Conservation (phyloP, 2,329 filamentous ascomycete species). For the Acarospora socialis region DNA sequence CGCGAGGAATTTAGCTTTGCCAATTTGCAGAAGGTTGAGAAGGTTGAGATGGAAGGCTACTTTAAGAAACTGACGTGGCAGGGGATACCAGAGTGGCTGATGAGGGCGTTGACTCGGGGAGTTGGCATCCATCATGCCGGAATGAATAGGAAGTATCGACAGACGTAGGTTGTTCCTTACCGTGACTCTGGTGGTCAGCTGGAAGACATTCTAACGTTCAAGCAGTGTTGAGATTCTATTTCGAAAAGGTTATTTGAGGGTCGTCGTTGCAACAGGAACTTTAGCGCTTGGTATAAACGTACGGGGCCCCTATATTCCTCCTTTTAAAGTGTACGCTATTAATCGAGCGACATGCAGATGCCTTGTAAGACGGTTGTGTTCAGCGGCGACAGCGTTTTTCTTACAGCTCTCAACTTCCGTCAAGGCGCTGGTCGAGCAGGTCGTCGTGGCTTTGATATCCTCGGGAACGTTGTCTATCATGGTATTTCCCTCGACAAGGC, state of each 20-base stretch:
- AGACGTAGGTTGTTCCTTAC: constrained; percentile 33
- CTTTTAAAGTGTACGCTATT: no score
- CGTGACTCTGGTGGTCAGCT: not conserved
- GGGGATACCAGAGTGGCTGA: constrained; percentile 37
- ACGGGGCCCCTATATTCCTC: no score
- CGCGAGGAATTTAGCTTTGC: constrained; percentile 52
- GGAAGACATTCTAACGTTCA: constrained; percentile 5
- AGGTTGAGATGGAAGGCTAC: constrained; percentile 44
- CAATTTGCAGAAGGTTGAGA: constrained; percentile 43
- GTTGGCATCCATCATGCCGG: constrained; percentile 67
- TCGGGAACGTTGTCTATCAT: constrained; percentile 71
- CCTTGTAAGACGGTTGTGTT: constrained; percentile 73
- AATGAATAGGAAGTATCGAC: constrained; percentile 64
- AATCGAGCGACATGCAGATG: no score
- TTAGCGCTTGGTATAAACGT: constrained; percentile 60
- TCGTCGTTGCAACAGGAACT: constrained; percentile 63
- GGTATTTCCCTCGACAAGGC: constrained; percentile 47
- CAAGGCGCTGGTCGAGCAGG: constrained; percentile 67
- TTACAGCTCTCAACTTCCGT: constrained; percentile 62
- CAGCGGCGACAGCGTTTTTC: constrained; percentile 54
- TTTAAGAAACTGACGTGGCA: constrained; percentile 38
- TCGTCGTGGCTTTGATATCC: constrained; percentile 63
- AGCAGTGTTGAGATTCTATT: constrained; percentile 55
- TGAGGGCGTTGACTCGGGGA: constrained; percentile 50
- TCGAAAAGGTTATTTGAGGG: constrained; percentile 54